phyloP scores from a whole-genome alignment of 805 yeast genomes.

The Metschnikowia koreensis region DNA sequence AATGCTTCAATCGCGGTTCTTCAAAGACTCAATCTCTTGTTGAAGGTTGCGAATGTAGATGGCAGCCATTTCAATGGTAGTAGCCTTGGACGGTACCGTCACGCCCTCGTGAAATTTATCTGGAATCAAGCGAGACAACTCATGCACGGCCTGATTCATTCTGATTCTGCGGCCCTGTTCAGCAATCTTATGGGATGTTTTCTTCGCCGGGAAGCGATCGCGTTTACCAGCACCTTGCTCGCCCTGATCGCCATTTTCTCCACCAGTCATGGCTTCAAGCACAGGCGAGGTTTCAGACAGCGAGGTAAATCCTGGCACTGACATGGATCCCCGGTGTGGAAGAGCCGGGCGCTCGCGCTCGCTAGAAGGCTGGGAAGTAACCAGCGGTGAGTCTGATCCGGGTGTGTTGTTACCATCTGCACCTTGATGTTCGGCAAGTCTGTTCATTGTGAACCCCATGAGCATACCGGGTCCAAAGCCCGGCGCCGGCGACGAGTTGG shows the following conservation, averaged over 20 bases:
- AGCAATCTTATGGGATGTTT: slow-evolving; percentile 82
- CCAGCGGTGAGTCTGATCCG: background rate
- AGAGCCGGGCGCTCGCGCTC: background rate
- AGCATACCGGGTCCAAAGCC: slow-evolving; percentile 30
- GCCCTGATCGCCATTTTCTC: background rate
- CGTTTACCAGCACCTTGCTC: background rate
- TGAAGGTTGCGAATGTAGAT: slow-evolving; percentile 51
- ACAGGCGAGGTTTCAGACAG: slow-evolving; percentile 22
- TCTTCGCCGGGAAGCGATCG: slow-evolving; percentile 45
- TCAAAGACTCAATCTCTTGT: slow-evolving; percentile 26
- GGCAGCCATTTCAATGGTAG: slow-evolving; percentile 89
- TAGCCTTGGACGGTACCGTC: slow-evolving; percentile 82
- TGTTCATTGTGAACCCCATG: slow-evolving; percentile 49
- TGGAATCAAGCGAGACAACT: slow-evolving; percentile 67
- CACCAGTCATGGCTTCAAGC: slow-evolving; percentile 8
- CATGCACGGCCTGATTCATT: slow-evolving; percentile 83
- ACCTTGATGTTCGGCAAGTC: slow-evolving; percentile 36
- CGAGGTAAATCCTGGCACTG: slow-evolving; percentile 5
- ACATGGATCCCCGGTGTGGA: background rate
- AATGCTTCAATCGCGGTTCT: slow-evolving; percentile 1
- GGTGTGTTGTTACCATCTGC: background rate
- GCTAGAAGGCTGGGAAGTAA: background rate
- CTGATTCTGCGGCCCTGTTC: slow-evolving; percentile 96
- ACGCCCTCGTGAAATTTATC: slow-evolving; percentile 54
- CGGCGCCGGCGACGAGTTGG: slow-evolving; percentile 6